These are phyloP conservation scores for Lachnellula subtilissima DNA, from an alignment of 2,329 filamentous ascomycete species.

Conservation along the genomic window DNA sequence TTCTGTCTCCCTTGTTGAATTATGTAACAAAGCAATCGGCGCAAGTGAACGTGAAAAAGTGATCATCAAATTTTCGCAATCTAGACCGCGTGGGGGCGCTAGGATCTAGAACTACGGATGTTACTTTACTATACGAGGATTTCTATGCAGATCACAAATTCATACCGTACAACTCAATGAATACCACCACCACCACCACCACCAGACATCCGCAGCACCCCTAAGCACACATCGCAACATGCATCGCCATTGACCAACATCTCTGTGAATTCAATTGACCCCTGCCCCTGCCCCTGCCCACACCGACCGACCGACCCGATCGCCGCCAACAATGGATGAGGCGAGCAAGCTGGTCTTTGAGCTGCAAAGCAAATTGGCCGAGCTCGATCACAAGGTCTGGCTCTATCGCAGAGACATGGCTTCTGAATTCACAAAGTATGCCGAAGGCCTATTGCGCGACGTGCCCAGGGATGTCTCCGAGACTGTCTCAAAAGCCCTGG, in stretches of 20 bases:
- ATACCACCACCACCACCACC: background rate
- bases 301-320: background rate
- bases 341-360: constrained; percentile 39
- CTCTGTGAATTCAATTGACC: too few species aligned
- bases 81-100: background rate
- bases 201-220: background rate
- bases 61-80: background rate
- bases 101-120: background rate
- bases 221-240: background rate
- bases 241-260: background rate
- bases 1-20: too few species aligned
- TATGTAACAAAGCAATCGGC: too few species aligned
- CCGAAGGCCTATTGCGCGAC: constrained; percentile 45
- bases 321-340: constrained; percentile 39
- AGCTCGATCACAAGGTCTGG: constrained; percentile 54
- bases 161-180: background rate
- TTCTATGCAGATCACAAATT: too few species aligned
- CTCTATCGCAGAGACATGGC: constrained; percentile 54
- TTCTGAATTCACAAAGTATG: constrained; percentile 52
- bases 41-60: too few species aligned
- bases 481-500: constrained; percentile 41
- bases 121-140: too few species aligned
- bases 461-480: constrained; percentile 43
- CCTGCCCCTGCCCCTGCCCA: background rate
- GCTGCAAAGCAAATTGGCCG: constrained; percentile 34